Evolutionary conservation across 495 filamentous ascomycete genomes (phyloP).

Genomic region (Daldinia grandis): DNA sequence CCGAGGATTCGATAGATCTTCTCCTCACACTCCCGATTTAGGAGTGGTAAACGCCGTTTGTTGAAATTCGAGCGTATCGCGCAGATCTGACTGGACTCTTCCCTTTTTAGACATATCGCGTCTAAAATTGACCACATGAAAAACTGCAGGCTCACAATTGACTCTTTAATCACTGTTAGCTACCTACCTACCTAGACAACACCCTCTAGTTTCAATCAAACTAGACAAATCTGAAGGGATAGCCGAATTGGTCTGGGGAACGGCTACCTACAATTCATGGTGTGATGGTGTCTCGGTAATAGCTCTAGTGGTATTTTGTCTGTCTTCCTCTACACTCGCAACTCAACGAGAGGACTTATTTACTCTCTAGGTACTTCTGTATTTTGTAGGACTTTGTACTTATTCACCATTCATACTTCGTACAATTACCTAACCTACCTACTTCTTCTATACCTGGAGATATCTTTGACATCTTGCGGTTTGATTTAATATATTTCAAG

Average conservation of each 20-base stretch:
- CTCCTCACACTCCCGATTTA: not conserved
- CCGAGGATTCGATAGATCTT: not conserved
- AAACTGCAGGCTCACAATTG: not conserved
- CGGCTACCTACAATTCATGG: not conserved
- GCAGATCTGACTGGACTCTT: not conserved
- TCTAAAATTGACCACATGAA: not conserved
- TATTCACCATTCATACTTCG: too few species aligned
- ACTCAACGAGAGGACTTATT: not conserved
- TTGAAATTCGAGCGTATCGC: conserved; percentile 12
- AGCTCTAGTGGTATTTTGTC: not conserved
- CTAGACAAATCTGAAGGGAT: not conserved
- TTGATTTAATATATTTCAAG: not conserved
- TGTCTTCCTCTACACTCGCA: not conserved
- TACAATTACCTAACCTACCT: too few species aligned
- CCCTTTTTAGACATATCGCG: not conserved
- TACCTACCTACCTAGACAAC: too few species aligned
- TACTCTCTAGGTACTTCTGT: not conserved
- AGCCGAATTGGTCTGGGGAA: not conserved
- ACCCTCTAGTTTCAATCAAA: not conserved
- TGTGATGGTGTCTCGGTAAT: conserved; percentile 2
- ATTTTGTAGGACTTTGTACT: not conserved
- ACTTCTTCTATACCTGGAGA: not conserved
- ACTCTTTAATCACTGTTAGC: not conserved
- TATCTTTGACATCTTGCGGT: not conserved
- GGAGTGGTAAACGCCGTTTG: not conserved